A percentile compares a stretch with the other conserved stretches of the same genome.
Conservation (phyloP, 164 flowering plant genomes). For the Aristolochia contorta region DNA sequence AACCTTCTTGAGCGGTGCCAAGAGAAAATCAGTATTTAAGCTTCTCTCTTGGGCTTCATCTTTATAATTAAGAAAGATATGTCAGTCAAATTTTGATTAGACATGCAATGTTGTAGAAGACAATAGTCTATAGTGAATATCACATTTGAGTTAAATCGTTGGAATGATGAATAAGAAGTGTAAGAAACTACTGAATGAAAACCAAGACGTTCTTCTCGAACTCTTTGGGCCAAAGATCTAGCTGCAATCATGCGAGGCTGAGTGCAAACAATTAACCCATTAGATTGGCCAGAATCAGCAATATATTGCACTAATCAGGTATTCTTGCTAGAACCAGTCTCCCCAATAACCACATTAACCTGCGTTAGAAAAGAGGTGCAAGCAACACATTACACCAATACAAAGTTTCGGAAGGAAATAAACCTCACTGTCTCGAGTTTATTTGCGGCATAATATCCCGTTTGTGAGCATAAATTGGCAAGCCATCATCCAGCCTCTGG, state of each 20-base stretch:
- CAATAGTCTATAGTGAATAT: constrained; percentile 83
- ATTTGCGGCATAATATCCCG: constrained; percentile 38
- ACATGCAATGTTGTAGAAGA: constrained; percentile 78
- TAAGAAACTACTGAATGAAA: constrained; percentile 40
- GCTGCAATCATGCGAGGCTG: constrained; percentile 98
- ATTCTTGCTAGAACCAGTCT: constrained; percentile 98
- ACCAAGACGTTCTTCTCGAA: constrained; percentile 63
- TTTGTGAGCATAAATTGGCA: constrained; percentile 57
- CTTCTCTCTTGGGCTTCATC: constrained; percentile 99
- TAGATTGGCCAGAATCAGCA: constrained; percentile 61
- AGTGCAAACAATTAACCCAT: constrained; percentile 64
- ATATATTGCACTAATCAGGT: constrained; percentile 91
- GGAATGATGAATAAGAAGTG: constrained; percentile 46
- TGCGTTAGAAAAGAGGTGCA: constrained; percentile 19
- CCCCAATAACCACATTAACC: constrained; percentile 82
- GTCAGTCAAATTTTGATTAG: constrained; percentile 42
- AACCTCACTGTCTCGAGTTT: constrained; percentile 36
- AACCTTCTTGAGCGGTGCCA: constrained; percentile 60
- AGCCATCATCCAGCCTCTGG: constrained; percentile 52
- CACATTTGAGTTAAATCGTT: constrained; percentile 35
- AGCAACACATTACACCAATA: background rate
- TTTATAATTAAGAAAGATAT: constrained; percentile 71
- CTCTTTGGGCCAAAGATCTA: constrained; percentile 64
- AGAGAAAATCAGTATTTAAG: constrained; percentile 85
- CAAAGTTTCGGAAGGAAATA: too few relatives aligned